Evolutionary conservation across 129 eudicot species (phyloP), one percentile per base, ranked within the genome.

Genomic region (carrot (Daucus carota)): DNA sequence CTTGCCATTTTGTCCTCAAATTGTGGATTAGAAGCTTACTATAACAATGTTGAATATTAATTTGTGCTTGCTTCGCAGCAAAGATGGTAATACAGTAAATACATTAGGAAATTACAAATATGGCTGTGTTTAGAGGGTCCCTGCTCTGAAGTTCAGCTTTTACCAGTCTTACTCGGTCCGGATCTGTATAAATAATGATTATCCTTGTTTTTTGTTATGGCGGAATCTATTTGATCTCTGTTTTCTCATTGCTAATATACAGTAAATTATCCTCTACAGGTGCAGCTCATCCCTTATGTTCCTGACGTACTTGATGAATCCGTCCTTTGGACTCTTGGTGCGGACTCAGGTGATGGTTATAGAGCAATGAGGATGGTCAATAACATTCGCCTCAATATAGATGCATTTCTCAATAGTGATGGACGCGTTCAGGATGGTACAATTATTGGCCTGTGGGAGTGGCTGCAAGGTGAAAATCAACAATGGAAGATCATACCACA

Each of bases 301-400:
- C 88, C 96, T 43, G 89, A 88, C 76, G 73, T 38, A 74, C 83
- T 93, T 57, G 98, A 93, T 73, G 97, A 85, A 77, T 90, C 97
- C 12, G 76, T 93, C 75, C 82, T 93, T 76, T 93, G 98, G 98
- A 88, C 97, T 28, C 84, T 85, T 65, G 88, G 98, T 92, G 83
- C 76, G 70, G 97, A 93, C 79, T 57, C 85, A 74, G 98, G 98
- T 29, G 92, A 87, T 73, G 83, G 91, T 54, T 93, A 77, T 75
- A 84, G 92, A 73, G 76, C 95, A 3, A 84, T 93, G 54, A 87
- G 98, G 83, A 93, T 88, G 95, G 92, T 90, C 7, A 90, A 85
- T 68, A 90, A 93, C 80, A 89, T 85, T 38, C 82, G 79, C 77
- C 93, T 93, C 34, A 87, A 86, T 77, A 63, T 93, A 4, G 98